A percentile compares a stretch with the other conserved stretches of the same genome.
Conservation (phyloP, 176 grass and related monocot genomes). For the Hordeum marinum region DNA sequence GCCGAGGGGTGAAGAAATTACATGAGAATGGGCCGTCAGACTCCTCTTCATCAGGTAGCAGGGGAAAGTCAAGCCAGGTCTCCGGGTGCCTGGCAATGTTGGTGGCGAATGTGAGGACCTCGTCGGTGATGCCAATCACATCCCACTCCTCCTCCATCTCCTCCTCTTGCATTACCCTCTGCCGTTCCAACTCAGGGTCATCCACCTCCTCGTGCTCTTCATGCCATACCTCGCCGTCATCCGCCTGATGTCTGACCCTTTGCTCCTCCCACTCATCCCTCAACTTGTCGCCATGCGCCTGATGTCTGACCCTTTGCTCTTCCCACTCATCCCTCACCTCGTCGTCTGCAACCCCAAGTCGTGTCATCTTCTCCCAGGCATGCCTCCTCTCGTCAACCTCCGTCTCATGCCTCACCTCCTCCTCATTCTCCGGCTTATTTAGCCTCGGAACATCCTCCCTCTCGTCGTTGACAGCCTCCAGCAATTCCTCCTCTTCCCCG, state of each 20-base stretch:
- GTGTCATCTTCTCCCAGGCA: constrained; percentile 2
- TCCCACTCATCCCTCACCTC: neutral
- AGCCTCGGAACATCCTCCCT: neutral
- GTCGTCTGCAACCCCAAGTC: neutral
- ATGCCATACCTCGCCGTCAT: neutral
- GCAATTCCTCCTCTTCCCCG: constrained; percentile 28
- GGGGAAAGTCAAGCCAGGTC: constrained; percentile 92
- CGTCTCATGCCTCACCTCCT: neutral
- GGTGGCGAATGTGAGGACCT: constrained; percentile 74
- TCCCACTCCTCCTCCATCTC: constrained; percentile 40
- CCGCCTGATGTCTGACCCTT: neutral
- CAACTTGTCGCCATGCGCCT: neutral
- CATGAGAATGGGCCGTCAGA: constrained; percentile 64
- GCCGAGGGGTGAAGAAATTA: constrained; percentile 28
- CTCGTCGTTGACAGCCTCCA: neutral
- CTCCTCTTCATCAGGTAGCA: constrained; percentile 80
- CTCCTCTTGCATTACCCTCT: constrained; percentile 5
- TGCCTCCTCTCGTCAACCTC: neutral
- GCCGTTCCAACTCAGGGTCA: neutral
- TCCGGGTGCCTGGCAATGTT: constrained; percentile 91
- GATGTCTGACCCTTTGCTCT: neutral
- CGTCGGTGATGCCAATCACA: constrained; percentile 81
- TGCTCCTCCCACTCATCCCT: neutral
- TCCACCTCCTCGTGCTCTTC: constrained; percentile 11
- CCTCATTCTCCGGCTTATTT: neutral